Conservation (phyloP, 2,329 filamentous ascomycete genomes). For the Nemania diffusa region DNA sequence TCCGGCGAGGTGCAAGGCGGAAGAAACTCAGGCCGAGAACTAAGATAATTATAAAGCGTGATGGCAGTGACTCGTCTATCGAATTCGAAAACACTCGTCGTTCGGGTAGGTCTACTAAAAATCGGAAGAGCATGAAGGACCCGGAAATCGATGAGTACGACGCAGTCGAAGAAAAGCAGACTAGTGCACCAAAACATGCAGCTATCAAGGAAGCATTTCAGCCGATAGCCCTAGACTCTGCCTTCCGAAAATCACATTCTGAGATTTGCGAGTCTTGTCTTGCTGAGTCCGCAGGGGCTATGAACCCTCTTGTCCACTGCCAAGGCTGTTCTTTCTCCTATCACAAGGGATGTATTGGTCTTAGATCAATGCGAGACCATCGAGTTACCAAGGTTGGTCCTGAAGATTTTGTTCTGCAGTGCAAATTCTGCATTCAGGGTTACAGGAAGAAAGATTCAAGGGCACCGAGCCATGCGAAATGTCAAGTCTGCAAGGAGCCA, state of each 20-base stretch:
- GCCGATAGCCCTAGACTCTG: conserved; percentile 66
- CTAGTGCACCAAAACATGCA: conserved; percentile 63
- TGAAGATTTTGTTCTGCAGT: conserved; percentile 87
- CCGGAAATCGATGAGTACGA: conserved; percentile 67
- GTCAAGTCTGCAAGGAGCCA: conserved; percentile 73
- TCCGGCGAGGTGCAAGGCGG: conserved; percentile 34
- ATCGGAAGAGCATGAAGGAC: conserved; percentile 61
- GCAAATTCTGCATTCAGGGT: conserved; percentile 80
- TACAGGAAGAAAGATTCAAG: conserved; percentile 73
- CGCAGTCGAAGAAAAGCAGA: conserved; percentile 58
- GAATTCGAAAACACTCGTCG: conserved; percentile 64
- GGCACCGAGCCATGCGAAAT: conserved; percentile 77
- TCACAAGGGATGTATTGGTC: conserved; percentile 84
- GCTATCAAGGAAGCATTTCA: conserved; percentile 81
- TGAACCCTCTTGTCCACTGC: conserved; percentile 82
- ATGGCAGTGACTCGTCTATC: conserved; percentile 56
- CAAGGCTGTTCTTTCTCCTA: conserved; percentile 90
- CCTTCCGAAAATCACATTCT: conserved; percentile 77
- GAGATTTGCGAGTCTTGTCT: conserved; percentile 78
- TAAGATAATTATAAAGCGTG: conserved; percentile 33
- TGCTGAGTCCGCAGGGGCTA: conserved; percentile 62
- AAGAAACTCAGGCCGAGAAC: conserved; percentile 35
- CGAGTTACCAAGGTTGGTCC: conserved; percentile 85
- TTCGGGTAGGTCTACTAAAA: conserved; percentile 59
- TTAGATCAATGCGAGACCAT: conserved; percentile 80